Base-by-base conservation (phyloP, 2,329 filamentous ascomycete genomes). In the Hymenoscyphus salicellus region DNA sequence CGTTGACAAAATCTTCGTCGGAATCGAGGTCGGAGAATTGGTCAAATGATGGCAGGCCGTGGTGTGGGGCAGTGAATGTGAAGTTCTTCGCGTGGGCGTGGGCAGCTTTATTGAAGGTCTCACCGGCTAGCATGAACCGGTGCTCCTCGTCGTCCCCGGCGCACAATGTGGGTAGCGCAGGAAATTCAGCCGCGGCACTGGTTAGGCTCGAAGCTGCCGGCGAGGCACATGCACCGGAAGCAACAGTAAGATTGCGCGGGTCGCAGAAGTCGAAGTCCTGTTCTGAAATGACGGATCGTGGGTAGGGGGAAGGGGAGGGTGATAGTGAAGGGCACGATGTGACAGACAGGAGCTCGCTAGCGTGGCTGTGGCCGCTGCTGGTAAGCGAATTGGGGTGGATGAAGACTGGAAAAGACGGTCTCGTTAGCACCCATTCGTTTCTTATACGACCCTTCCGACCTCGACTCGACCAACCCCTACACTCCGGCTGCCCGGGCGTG, bases 21-120 rank as follows among this genome's bases (percentile, higher is more conserved):
- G 91, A 93, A 76, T 97, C 93, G 63, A 97, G 84, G 73, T 96
- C 93, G 28, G 93, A 95, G 70, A 96, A 86, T 70, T 92, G 90
- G 77, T 96, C 91, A 71, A 96, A 96, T 8, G 84, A 82, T 30
- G 90, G 89, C 33, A 95, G 83, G 28, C 85, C 85, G 79, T 84
- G 78, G 68, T 81, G 79, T 17, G 67, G 59, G 58, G 79, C 73
- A 68, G 78, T 78, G 74, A 87, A 86, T 66, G 85, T 82, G 69
- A 89, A 85, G 28, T 78, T 71, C 72, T 77, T 74, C 76, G 78
- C 64, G 75, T 74, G 78, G 73, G 67, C 76, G 78, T 78, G 75
- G 58, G 66, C 78, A 76, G 79, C 79, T 78, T 79, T 86, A 75
- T 69, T 81, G 75, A 72, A 81, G 75, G 77, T 78, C 77, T 84